Conservation (phyloP, 2,329 filamentous ascomycete genomes). For the Colletotrichum higginsianum region DNA sequence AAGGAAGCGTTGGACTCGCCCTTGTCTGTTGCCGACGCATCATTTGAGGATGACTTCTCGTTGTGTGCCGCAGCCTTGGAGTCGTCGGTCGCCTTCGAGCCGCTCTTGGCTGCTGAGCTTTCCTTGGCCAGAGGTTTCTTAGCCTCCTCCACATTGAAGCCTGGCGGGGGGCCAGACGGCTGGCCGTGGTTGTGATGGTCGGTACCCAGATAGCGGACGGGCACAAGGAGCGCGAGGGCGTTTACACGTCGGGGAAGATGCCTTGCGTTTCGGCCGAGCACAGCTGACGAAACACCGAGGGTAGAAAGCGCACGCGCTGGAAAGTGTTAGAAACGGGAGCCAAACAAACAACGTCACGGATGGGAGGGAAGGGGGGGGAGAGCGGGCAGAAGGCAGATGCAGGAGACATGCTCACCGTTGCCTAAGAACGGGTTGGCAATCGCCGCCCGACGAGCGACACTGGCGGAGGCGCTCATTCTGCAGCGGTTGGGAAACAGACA, state of each 20-base stretch:
- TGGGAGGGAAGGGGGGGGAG: constrained; percentile 2
- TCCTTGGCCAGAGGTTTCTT: constrained; percentile 84
- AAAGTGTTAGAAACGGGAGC: constrained; percentile 47
- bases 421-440: constrained; percentile 67
- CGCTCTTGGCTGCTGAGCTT: constrained; percentile 53
- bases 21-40: constrained; percentile 49
- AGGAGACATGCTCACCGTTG: constrained; percentile 57
- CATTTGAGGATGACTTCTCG: constrained; percentile 49
- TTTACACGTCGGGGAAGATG: constrained; percentile 62
- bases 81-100: constrained; percentile 51
- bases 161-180: constrained; percentile 81
- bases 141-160: constrained; percentile 91
- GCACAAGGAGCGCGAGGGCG: constrained; percentile 71
- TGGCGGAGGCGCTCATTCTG: constrained; percentile 70
- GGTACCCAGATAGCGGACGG: constrained; percentile 70
- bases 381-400: constrained; percentile 31
- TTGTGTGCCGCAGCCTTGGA: constrained; percentile 28
- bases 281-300: constrained; percentile 62
- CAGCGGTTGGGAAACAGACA: constrained; percentile 27
- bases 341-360: constrained; percentile 20
- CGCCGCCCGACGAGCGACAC: constrained; percentile 68
- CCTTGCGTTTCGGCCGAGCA: constrained; percentile 63
- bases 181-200: constrained; percentile 69
- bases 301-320: constrained; percentile 64
- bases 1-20: constrained; percentile 62